These are phyloP conservation scores for Alternaria ventricosa DNA, from an alignment of 2,329 filamentous ascomycete species.

Conservation along the genomic window DNA sequence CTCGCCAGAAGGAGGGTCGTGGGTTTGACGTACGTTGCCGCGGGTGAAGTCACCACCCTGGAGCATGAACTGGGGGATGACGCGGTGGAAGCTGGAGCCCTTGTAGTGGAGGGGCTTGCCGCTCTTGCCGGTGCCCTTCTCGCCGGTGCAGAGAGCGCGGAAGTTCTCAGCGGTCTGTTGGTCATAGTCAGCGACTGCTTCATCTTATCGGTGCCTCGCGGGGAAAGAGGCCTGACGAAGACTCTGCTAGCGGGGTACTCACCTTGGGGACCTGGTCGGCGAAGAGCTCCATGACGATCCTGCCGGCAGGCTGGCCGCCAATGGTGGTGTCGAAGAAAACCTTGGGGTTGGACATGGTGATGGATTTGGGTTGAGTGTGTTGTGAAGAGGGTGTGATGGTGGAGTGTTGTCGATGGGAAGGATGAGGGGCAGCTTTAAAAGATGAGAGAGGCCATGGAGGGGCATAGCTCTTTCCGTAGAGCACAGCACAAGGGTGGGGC, in stretches of 20 bases:
- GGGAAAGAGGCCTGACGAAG: conserved; percentile 5
- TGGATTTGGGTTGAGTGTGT: conserved; percentile 17
- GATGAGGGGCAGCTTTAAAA: conserved; percentile 25
- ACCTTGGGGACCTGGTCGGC: conserved; percentile 70
- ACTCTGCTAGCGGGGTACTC: conserved; percentile 30
- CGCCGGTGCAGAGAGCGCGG: conserved; percentile 88
- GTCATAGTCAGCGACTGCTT: conserved; percentile 14
- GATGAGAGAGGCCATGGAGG: conserved; percentile 14
- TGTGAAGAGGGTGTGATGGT: conserved; percentile 11
- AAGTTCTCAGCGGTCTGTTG: conserved; percentile 89
- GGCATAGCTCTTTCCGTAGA: conserved; percentile 16
- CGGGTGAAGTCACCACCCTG: conserved; percentile 96
- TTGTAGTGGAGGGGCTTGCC: conserved; percentile 93
- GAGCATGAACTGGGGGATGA: conserved; percentile 99
- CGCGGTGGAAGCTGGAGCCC: conserved; percentile 87
- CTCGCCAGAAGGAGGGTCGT: not conserved
- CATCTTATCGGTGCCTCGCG: not conserved
- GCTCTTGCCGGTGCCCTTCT: conserved; percentile 82
- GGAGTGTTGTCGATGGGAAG: conserved; percentile 18
- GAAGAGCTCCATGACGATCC: conserved; percentile 81
- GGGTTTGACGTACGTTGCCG: conserved; percentile 75
- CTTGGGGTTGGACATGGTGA: conserved; percentile 59
- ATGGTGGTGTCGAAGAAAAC: conserved; percentile 95
- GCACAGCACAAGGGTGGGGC: conserved; percentile 18
- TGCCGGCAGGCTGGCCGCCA: conserved; percentile 73